These are phyloP conservation scores for Penicillium egyptiacum DNA, from an alignment of 495 filamentous ascomycete genomes.

Conservation along the genomic window DNA sequence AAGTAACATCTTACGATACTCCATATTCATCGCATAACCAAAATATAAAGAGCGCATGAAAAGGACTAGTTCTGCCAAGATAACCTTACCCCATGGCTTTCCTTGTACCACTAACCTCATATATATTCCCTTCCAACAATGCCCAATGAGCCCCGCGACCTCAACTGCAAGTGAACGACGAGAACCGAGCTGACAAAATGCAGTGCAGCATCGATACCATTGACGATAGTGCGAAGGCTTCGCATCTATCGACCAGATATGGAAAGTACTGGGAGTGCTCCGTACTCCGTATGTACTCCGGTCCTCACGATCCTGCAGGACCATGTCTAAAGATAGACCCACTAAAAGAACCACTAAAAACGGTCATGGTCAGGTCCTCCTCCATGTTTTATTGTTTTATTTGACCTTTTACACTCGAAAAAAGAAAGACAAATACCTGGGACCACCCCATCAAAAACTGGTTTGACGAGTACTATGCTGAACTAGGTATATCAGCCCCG, in stretches of 20 bases:
- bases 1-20: not conserved
- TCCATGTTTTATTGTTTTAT: not conserved
- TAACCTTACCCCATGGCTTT: too few species aligned
- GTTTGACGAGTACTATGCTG: not conserved
- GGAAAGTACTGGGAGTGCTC: not conserved
- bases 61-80: not conserved
- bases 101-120: not conserved
- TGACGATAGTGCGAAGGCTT: not conserved
- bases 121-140: constrained; percentile 2
- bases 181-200: not conserved
- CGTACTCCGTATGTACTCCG: not conserved
- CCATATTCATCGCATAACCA: not conserved
- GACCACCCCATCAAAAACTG: not conserved
- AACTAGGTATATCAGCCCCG: constrained; percentile 1
- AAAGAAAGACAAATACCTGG: not conserved
- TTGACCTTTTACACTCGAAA: not conserved
- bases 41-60: not conserved
- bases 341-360: constrained; percentile 8
- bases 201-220: constrained; percentile 6
- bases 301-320: constrained; percentile 1
- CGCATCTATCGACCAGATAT: not conserved
- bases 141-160: constrained; percentile 2
- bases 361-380: not conserved
- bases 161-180: constrained; percentile 3
- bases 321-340: constrained; percentile 3